Percentiles rank a stretch among this genome's conserved stretches.
Evolutionary conservation across 768 basidiomycete species (phyloP).

Genomic region (Tylopilus balloui): DNA sequence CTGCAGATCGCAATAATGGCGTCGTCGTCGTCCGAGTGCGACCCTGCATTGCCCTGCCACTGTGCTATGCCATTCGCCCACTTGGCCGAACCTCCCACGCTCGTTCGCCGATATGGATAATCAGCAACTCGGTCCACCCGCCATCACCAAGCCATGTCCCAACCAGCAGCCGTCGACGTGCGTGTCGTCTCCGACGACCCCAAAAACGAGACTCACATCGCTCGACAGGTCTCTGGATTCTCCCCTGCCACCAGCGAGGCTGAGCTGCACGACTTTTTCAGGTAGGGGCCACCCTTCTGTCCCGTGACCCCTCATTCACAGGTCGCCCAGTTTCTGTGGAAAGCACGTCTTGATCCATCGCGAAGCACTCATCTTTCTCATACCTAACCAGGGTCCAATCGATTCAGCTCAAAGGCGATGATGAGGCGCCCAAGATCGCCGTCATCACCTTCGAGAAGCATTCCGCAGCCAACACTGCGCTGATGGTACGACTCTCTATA

Average conservation of each 20-base stretch:
- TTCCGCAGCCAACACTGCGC: constrained; percentile 78
- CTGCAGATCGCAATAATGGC: not conserved
- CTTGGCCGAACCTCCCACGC: constrained; percentile 8
- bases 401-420: constrained; percentile 52
- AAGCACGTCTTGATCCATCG: constrained; percentile 42
- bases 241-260: constrained; percentile 58
- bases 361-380: constrained; percentile 1
- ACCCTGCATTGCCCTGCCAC: constrained; percentile 5
- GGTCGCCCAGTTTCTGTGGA: constrained; percentile 72
- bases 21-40: constrained; percentile 12
- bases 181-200: constrained; percentile 8
- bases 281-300: constrained; percentile 42
- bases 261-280: constrained; percentile 77
- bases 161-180: constrained; percentile 33
- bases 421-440: constrained; percentile 45
- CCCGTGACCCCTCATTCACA: constrained; percentile 1
- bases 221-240: constrained; percentile 64
- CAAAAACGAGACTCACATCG: not conserved
- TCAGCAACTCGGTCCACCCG: not conserved
- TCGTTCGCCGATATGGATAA: not conserved
- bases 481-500: constrained; percentile 52
- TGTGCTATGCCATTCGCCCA: constrained; percentile 10
- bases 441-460: constrained; percentile 79
- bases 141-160: constrained; percentile 17
- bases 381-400: constrained; percentile 48